Conservation (phyloP, 768 basidiomycete genomes). For the Auriscalpium orientale region DNA sequence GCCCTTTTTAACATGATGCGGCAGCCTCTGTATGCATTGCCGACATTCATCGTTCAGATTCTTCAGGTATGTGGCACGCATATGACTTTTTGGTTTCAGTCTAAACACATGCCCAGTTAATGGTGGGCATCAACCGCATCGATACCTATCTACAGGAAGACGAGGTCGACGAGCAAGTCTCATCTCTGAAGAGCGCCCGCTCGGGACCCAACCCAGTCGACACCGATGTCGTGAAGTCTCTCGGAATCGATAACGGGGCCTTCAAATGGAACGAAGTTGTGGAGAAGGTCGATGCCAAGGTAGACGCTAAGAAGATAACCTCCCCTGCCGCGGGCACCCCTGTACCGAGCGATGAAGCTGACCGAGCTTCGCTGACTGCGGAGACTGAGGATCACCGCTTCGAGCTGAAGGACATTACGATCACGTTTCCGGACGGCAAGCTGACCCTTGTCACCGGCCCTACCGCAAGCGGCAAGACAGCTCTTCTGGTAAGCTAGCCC, state of each 20-base stretch:
- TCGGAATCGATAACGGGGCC: slow-evolving; percentile 43
- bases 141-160: slow-evolving; percentile 54
- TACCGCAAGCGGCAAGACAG: slow-evolving; percentile 80
- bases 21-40: slow-evolving; percentile 70
- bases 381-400: slow-evolving; percentile 41
- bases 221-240: slow-evolving; percentile 24
- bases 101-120: slow-evolving; percentile 27
- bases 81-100: not conserved
- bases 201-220: slow-evolving; percentile 16
- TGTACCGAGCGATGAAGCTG: slow-evolving; percentile 17
- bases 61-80: slow-evolving; percentile 36
- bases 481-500: slow-evolving; percentile 45
- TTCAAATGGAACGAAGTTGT: slow-evolving; percentile 54
- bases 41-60: slow-evolving; percentile 71
- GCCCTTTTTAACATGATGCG: slow-evolving; percentile 83
- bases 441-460: slow-evolving; percentile 71
- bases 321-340: not conserved
- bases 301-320: slow-evolving; percentile 16
- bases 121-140: slow-evolving; percentile 54
- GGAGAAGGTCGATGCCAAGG: slow-evolving; percentile 21
- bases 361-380: slow-evolving; percentile 11
- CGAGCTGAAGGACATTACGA: slow-evolving; percentile 56
- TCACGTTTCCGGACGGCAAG: slow-evolving; percentile 66
- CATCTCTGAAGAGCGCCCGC: slow-evolving; percentile 38
- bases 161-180: slow-evolving; percentile 55